These are phyloP conservation scores for Boeremia lycopersici DNA, from an alignment of 2,329 filamentous ascomycete species.

Conservation along the genomic window DNA sequence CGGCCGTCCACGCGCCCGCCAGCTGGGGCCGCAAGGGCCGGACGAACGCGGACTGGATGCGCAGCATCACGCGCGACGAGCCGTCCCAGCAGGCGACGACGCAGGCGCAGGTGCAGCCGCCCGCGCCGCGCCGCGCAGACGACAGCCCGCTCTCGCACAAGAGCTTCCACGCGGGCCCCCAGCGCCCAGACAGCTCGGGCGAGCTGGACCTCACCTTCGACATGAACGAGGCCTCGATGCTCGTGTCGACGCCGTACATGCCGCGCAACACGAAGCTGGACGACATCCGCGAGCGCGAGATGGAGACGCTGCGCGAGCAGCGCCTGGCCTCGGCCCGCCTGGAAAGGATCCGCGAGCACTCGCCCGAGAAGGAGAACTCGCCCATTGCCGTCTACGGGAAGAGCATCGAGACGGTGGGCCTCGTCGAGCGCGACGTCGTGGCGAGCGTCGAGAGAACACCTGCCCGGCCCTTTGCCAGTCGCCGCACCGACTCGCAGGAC, in stretches of 20 bases:
- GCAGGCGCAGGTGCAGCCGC: conserved; percentile 8
- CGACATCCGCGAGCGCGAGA: conserved; percentile 51
- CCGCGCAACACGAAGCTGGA: conserved; percentile 51
- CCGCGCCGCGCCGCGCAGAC: conserved; percentile 47
- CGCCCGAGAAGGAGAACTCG: conserved; percentile 39
- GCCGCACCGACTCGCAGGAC: conserved; percentile 53
- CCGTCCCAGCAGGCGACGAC: conserved; percentile 19
- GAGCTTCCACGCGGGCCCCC: conserved; percentile 35
- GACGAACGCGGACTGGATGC: conserved; percentile 50
- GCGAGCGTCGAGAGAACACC: conserved; percentile 30
- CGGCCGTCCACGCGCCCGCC: conserved; percentile 52
- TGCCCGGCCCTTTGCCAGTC: conserved; percentile 35
- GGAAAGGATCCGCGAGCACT: conserved; percentile 38
- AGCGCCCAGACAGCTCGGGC: conserved; percentile 26
- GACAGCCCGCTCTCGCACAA: conserved; percentile 51
- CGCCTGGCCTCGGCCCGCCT: conserved; percentile 39
- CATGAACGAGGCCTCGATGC: conserved; percentile 53
- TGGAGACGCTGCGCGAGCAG: conserved; percentile 47
- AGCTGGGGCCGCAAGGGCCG: conserved; percentile 57
- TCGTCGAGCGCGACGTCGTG: conserved; percentile 36
- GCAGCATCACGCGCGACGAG: conserved; percentile 43
- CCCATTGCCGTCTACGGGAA: conserved; percentile 43
- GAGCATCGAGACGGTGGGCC: conserved; percentile 40
- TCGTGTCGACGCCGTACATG: conserved; percentile 55
- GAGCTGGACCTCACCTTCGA: conserved; percentile 51